Conservation (phyloP, 2,329 filamentous ascomycete genomes). For the Hymenoscyphus fraxineus region DNA sequence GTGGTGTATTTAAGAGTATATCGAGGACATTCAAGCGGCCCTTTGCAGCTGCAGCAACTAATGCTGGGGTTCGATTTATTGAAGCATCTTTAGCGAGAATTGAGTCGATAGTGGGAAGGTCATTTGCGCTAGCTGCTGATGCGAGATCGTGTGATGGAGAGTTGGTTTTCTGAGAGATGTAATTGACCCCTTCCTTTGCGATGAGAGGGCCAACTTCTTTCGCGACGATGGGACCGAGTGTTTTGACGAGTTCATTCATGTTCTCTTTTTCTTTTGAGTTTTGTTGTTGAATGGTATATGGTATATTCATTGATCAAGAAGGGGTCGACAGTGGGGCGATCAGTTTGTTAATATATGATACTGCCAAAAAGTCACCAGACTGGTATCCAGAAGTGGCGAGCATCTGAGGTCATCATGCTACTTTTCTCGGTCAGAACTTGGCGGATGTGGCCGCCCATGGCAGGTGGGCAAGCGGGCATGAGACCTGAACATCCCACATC, state of each 20-base stretch:
- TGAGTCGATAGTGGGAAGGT: slow-evolving; percentile 6
- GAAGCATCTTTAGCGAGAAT: slow-evolving; percentile 15
- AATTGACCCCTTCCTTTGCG: slow-evolving; percentile 14
- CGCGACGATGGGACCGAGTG: slow-evolving; percentile 11
- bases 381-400: not conserved
- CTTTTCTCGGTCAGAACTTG: not conserved
- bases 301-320: not conserved
- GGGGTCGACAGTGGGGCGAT: not conserved
- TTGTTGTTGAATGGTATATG: not conserved
- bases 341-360: not conserved
- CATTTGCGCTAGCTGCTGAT: slow-evolving; percentile 11
- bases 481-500: not conserved
- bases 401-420: not conserved
- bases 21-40: slow-evolving; percentile 19
- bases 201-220: slow-evolving; percentile 15
- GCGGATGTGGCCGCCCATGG: not conserved
- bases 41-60: slow-evolving; percentile 17
- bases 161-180: slow-evolving; percentile 11
- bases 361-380: not conserved
- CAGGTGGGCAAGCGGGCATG: not conserved
- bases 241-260: slow-evolving; percentile 15
- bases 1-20: slow-evolving; percentile 17
- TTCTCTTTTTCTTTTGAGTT: not conserved
- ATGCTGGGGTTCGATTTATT: slow-evolving; percentile 19
- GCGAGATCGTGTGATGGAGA: slow-evolving; percentile 15